These are phyloP conservation scores for Allantophomopsis cytisporea DNA, from an alignment of 2,329 filamentous ascomycete genomes.

Conservation along the genomic window DNA sequence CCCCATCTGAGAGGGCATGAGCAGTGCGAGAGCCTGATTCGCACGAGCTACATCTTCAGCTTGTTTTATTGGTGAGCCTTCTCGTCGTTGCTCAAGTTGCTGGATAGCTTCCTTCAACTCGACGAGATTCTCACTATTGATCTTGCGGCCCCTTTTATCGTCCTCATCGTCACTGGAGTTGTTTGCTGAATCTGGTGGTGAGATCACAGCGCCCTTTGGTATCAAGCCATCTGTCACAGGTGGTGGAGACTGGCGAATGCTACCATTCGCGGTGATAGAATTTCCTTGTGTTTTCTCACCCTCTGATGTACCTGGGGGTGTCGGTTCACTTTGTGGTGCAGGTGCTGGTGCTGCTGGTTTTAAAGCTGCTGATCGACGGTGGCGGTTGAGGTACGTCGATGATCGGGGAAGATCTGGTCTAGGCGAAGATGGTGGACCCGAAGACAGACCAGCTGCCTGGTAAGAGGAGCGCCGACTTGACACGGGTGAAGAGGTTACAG, in stretches of 20 bases:
- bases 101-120: slow-evolving; percentile 76
- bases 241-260: slow-evolving; percentile 72
- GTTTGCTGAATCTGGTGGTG: slow-evolving; percentile 73
- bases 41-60: slow-evolving; percentile 11
- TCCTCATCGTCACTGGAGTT: slow-evolving; percentile 78
- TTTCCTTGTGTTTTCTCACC: slow-evolving; percentile 14
- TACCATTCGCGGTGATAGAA: slow-evolving; percentile 29
- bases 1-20: slow-evolving; percentile 21
- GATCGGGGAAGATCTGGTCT: slow-evolving; percentile 47
- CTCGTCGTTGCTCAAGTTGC: slow-evolving; percentile 55
- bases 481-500: slow-evolving; percentile 40
- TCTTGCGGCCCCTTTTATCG: slow-evolving; percentile 23
- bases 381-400: slow-evolving; percentile 50
- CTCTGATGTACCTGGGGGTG: slow-evolving; percentile 13
- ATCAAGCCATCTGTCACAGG: slow-evolving; percentile 64
- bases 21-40: slow-evolving; percentile 14
- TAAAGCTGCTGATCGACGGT: slow-evolving; percentile 43
- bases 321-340: slow-evolving; percentile 14
- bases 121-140: slow-evolving; percentile 17
- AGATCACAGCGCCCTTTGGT: slow-evolving; percentile 74
- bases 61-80: slow-evolving; percentile 34
- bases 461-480: slow-evolving; percentile 45
- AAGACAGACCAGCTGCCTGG: slow-evolving; percentile 26
- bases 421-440: slow-evolving; percentile 11
- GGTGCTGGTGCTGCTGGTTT: slow-evolving; percentile 15